Base-by-base conservation (phyloP, 1,284 basidiomycete species). In the Paramarasmius palmivorus region DNA sequence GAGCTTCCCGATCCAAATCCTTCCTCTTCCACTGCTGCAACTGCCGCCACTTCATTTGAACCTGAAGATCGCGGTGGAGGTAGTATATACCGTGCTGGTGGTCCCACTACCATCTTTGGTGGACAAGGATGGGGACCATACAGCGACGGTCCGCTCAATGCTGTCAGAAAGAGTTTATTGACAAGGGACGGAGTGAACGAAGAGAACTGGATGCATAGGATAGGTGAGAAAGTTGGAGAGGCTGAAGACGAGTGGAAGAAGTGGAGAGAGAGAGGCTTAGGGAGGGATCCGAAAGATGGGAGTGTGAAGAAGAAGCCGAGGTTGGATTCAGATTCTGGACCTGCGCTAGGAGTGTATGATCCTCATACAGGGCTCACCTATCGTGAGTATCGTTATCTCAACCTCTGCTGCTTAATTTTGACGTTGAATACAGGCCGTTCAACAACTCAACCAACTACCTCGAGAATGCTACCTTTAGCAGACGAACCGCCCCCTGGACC, bases 141-240 rank as follows among this genome's bases (percentile, higher is more conserved):
- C 70, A 87, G 86, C 57, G 90, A 93, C 61, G 89, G 88, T 0
- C 89, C 89, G 0, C 72, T 88, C 52, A 92, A 90, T 57, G 89
- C 88, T 4, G 87, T 89, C 48, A 77, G 84, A 62, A 92, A 91
- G 71, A 84, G 84, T 38, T 62, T 86, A 59, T 65, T 89, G 54
- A 82, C 81, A 42, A 77, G 85, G 10, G 86, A 91, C 52, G 90
- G 90, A 0, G 79, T 94, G 10, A 86, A 81, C 26, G 86, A 86
- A 63, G 88, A 94, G 62, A 94, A 95, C 64, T 97, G 93, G 93
- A 94, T 96, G 87, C 76, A 73, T 60, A 79, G 88, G 65, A 86
- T 86, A 52, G 89, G 93, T 2, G 76, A 75, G 63, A 79, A 86
- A 29, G 82, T 84, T 0, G 63, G 73, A 3, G 83, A 88, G 36